Evolutionary conservation across 768 basidiomycete species (phyloP).

Genomic region (Mycena epipterygia): DNA sequence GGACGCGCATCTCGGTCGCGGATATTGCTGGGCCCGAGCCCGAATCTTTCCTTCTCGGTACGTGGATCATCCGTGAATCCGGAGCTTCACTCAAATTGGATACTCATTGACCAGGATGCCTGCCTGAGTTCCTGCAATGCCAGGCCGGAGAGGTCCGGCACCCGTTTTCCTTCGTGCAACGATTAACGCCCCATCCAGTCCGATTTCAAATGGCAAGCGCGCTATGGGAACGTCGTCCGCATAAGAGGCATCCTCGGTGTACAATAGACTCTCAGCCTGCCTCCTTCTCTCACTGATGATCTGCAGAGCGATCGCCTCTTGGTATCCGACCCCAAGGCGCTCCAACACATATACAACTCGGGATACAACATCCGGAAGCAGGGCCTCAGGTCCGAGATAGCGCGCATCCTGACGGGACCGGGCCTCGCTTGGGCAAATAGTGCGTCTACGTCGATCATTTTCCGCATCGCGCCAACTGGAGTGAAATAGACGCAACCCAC

Average conservation of each 20-base stretch:
- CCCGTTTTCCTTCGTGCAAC: background rate
- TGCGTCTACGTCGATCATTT: background rate
- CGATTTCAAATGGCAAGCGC: constrained; percentile 66
- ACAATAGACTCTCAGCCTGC: background rate
- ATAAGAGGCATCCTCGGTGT: constrained; percentile 59
- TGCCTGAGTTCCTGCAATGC: constrained; percentile 64
- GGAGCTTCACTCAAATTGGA: background rate
- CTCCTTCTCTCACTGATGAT: background rate
- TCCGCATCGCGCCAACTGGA: background rate
- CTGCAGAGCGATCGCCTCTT: background rate
- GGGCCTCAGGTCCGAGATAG: background rate
- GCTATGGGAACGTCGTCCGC: constrained; percentile 65
- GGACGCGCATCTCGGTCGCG: constrained; percentile 55
- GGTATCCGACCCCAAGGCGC: background rate
- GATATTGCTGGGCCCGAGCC: constrained; percentile 64
- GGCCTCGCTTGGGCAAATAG: constrained; percentile 5
- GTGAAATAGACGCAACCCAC: background rate
- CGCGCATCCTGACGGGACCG: background rate
- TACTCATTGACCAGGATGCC: constrained; percentile 60
- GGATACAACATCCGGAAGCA: constrained; percentile 9
- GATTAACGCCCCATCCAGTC: constrained; percentile 41
- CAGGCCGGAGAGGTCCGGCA: constrained; percentile 54
- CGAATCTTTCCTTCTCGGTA: constrained; percentile 66
- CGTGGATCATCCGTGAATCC: constrained; percentile 10
- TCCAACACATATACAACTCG: constrained; percentile 2